Percentiles rank a stretch among this genome's conserved stretches.
Conservation (phyloP, 768 basidiomycete species). For the Punctularia strigosozonata region DNA sequence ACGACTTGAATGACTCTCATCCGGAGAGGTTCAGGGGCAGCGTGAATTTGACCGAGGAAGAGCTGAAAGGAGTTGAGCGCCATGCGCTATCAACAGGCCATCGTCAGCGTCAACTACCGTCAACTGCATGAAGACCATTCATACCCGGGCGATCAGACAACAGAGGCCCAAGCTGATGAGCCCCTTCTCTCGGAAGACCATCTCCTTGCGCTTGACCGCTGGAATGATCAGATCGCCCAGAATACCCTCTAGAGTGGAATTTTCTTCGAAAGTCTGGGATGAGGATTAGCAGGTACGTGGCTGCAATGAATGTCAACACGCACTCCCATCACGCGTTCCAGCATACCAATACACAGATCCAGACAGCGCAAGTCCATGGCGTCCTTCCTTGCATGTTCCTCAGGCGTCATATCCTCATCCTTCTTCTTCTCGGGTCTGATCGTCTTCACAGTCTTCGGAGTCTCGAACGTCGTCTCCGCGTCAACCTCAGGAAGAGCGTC, state of each 20-base stretch:
- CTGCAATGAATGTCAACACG: conserved; percentile 15
- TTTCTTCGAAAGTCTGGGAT: conserved; percentile 47
- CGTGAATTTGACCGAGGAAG: conserved; percentile 66
- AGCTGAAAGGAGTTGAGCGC: conserved; percentile 60
- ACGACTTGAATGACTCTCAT: conserved; percentile 64
- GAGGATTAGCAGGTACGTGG: conserved; percentile 7
- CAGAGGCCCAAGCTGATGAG: conserved; percentile 73
- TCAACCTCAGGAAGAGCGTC: conserved; percentile 17
- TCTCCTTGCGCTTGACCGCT: conserved; percentile 79
- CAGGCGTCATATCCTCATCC: conserved; percentile 36
- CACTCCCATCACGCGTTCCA: conserved; percentile 80
- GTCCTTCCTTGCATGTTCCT: conserved; percentile 47
- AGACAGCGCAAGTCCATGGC: conserved; percentile 66
- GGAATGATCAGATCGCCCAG: conserved; percentile 83
- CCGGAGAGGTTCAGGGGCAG: conserved; percentile 53
- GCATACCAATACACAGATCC: conserved; percentile 65
- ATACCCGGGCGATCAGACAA: conserved; percentile 71
- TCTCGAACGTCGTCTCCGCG: conserved; percentile 21
- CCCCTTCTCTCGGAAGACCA: conserved; percentile 70
- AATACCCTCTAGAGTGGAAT: conserved; percentile 56
- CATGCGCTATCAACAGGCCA: conserved; percentile 32
- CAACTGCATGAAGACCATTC: conserved; percentile 3
- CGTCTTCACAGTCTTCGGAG: conserved; percentile 13
- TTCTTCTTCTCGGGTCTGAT: conserved; percentile 17
- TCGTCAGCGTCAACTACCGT: background rate